These are phyloP conservation scores for Cryptosporidium muris DNA, from an alignment of 169 alveolate genomes.

Conservation along the genomic window DNA sequence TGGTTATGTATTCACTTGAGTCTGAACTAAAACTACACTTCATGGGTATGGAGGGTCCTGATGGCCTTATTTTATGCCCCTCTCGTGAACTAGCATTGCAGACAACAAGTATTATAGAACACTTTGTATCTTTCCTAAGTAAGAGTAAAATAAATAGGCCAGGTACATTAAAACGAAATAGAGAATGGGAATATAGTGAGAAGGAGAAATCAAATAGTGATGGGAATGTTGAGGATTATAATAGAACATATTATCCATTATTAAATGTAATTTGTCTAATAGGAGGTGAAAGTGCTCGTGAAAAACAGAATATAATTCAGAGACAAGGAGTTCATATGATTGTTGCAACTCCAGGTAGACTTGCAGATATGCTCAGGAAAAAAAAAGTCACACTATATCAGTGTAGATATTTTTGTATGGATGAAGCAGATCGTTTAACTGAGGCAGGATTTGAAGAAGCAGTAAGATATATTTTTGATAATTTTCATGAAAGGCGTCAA, in stretches of 20 bases:
- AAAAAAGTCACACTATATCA: slow-evolving; percentile 85
- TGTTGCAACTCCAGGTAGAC: slow-evolving; percentile 98
- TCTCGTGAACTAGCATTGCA: slow-evolving; percentile 93
- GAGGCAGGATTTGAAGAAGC: slow-evolving; percentile 96
- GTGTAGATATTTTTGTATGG: slow-evolving; percentile 91
- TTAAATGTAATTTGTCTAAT: slow-evolving; percentile 80
- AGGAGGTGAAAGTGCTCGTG: slow-evolving; percentile 80
- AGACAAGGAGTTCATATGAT: slow-evolving; percentile 91
- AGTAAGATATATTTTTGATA: slow-evolving; percentile 86
- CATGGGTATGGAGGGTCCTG: slow-evolving; percentile 89
- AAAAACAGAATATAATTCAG: slow-evolving; percentile 14
- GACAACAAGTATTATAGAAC: slow-evolving; percentile 85
- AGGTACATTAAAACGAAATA: neutral
- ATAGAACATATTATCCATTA: slow-evolving; percentile 68
- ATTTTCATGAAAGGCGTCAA: slow-evolving; percentile 90
- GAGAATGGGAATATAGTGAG: neutral
- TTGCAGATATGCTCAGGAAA: slow-evolving; percentile 91
- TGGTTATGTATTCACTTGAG: slow-evolving; percentile 88
- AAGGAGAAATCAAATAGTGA: no score
- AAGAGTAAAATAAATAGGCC: slow-evolving; percentile 42
- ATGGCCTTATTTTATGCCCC: slow-evolving; percentile 91
- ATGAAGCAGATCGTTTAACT: slow-evolving; percentile 95
- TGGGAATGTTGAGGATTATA: neutral
- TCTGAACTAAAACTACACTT: slow-evolving; percentile 82
- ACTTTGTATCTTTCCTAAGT: slow-evolving; percentile 75